A percentile compares a stretch with the other conserved stretches of the same genome.
phyloP scores from a whole-genome alignment of 805 yeast genomes.

The Debaryomyces maramus region DNA sequence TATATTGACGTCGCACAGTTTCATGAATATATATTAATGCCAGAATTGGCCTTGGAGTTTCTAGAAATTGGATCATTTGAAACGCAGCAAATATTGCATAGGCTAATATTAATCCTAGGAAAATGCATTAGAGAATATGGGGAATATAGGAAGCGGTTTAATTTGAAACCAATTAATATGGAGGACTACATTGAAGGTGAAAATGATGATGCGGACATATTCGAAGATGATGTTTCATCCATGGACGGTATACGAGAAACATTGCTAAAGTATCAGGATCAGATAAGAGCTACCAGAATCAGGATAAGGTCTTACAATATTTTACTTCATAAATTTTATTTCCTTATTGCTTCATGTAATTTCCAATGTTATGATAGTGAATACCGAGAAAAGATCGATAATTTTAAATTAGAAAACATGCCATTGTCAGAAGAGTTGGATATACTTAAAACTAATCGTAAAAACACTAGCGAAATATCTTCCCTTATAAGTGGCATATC shows the following conservation, averaged over 20 bases:
- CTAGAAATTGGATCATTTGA: slow-evolving; percentile 44
- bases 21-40: slow-evolving; percentile 55
- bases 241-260: slow-evolving; percentile 4
- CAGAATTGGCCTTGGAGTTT: slow-evolving; percentile 49
- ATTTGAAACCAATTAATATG: slow-evolving; percentile 3
- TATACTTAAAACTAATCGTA: slow-evolving; percentile 7
- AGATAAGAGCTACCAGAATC: slow-evolving; percentile 19
- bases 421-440: slow-evolving; percentile 5
- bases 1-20: slow-evolving; percentile 67
- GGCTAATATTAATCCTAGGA: slow-evolving; percentile 20
- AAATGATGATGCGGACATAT: slow-evolving; percentile 11
- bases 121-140: slow-evolving; percentile 15
- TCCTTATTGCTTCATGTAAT: slow-evolving; percentile 73
- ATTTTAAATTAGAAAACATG: slow-evolving; percentile 10
- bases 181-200: slow-evolving; percentile 21
- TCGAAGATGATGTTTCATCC: slow-evolving; percentile 5
- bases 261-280: slow-evolving; percentile 21
- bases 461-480: slow-evolving; percentile 21
- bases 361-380: slow-evolving; percentile 50
- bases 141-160: slow-evolving; percentile 22
- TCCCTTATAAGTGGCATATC: slow-evolving; percentile 20
- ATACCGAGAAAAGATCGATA: slow-evolving; percentile 24
- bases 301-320: slow-evolving; percentile 55
- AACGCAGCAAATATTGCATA: slow-evolving; percentile 23
- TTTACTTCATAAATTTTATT: slow-evolving; percentile 71